phyloP scores from a whole-genome alignment of 495 filamentous ascomycete genomes.

The Aspergillus baeticus region DNA sequence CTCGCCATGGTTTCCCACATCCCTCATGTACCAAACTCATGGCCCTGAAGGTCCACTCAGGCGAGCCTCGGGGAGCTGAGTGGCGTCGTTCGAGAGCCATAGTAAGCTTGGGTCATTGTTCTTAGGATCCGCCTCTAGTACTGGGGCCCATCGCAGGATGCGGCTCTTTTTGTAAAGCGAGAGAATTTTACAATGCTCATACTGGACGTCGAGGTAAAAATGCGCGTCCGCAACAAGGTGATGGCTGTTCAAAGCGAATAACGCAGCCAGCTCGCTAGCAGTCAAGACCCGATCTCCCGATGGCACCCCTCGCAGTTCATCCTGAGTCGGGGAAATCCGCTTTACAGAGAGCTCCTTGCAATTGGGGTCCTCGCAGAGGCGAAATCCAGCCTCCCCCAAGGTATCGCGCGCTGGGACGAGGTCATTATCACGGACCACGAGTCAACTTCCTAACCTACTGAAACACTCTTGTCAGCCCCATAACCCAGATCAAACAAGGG shows the following conservation, averaged over 20 bases:
- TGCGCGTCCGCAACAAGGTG: not conserved
- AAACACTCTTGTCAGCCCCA: not conserved
- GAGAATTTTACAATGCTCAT: not conserved
- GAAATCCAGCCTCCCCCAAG: not conserved
- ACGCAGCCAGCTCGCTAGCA: not conserved
- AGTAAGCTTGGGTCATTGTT: not conserved
- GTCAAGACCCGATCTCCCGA: not conserved
- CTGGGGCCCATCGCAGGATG: not conserved
- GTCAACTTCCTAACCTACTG: not conserved
- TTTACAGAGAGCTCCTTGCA: not conserved
- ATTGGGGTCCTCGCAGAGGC: not conserved
- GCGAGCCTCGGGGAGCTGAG: not conserved
- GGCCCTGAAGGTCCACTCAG: not conserved
- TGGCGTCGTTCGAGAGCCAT: not conserved
- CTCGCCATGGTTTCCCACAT: not conserved
- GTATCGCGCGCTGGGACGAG: not conserved
- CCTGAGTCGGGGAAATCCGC: not conserved
- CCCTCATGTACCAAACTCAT: not conserved
- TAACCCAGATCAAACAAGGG: too few species aligned
- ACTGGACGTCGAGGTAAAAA: not conserved
- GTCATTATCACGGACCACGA: not conserved
- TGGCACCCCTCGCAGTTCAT: too few species aligned
- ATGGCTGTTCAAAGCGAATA: not conserved
- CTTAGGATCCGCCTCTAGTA: not conserved
- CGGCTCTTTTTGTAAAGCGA: not conserved